These are phyloP conservation scores for Schizonepeta tenuifolia DNA, from an alignment of 257 asterid species.

Conservation along the genomic window DNA sequence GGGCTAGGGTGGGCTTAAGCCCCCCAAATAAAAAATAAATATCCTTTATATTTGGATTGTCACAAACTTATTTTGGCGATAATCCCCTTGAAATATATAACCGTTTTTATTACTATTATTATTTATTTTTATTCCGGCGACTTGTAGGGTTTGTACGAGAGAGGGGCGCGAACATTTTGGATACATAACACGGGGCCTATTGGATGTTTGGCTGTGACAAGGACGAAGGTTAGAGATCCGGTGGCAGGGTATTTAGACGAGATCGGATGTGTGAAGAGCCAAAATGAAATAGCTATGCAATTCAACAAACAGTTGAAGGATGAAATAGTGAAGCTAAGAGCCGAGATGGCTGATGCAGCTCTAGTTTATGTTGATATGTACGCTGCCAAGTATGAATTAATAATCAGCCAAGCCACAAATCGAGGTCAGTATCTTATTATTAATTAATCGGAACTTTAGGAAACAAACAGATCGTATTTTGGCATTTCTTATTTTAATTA, in stretches of 20 bases:
- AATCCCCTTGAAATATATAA: too few species aligned
- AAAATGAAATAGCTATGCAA: constrained; percentile 54
- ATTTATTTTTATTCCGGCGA: not conserved
- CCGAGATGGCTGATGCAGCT: constrained; percentile 47
- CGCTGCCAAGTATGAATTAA: constrained; percentile 63
- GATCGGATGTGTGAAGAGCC: constrained; percentile 59
- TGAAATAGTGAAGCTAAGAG: constrained; percentile 44
- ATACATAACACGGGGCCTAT: constrained; percentile 81
- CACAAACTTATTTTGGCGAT: too few species aligned
- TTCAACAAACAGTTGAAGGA: constrained; percentile 56
- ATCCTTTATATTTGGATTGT: too few species aligned
- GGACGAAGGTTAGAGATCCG: constrained; percentile 44
- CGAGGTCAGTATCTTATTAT: constrained; percentile 48
- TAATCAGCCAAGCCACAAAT: constrained; percentile 54
- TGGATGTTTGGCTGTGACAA: constrained; percentile 58
- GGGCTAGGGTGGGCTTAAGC: too few species aligned
- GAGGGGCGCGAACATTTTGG: constrained; percentile 73
- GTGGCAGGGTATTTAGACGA: constrained; percentile 52
- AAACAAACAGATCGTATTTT: too few species aligned
- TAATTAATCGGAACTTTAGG: too few species aligned
- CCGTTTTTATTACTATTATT: too few species aligned
- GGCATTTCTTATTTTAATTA: too few species aligned
- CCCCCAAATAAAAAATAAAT: too few species aligned
- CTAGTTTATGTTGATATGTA: constrained; percentile 66
- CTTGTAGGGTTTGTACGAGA: constrained; percentile 47